Evolutionary conservation across 495 filamentous ascomycete genomes (phyloP).

Genomic region (Penicillium coffeae): DNA sequence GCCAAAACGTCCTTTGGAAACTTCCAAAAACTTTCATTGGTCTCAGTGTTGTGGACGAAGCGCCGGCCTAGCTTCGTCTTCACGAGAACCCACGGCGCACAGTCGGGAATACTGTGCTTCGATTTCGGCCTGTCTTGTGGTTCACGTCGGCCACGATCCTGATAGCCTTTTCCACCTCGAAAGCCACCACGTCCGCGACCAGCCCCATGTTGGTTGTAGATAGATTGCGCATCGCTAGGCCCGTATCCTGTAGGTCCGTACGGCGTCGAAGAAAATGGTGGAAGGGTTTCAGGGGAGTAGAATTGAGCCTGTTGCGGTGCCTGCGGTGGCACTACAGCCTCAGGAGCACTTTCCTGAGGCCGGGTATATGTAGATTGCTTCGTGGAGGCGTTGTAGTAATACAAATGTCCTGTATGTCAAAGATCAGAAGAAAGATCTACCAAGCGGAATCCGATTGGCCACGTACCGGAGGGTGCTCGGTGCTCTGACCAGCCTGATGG

Average conservation of each 20-base stretch:
- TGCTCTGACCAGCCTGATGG: constrained; percentile 88
- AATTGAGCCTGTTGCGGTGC: constrained; percentile 26
- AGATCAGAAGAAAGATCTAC: constrained; percentile 11
- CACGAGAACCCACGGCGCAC: constrained; percentile 87
- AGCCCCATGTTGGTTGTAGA: constrained; percentile 15
- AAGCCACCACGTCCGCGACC: constrained; percentile 34
- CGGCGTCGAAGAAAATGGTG: constrained; percentile 42
- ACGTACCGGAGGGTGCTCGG: constrained; percentile 75
- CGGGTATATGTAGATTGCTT: constrained; percentile 85
- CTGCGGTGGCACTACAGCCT: not conserved
- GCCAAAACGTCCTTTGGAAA: constrained; percentile 80
- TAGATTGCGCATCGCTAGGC: constrained; percentile 10
- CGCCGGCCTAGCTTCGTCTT: constrained; percentile 82
- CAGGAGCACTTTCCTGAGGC: constrained; percentile 35
- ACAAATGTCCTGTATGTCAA: constrained; percentile 62
- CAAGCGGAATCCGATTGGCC: constrained; percentile 5
- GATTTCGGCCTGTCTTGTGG: constrained; percentile 77
- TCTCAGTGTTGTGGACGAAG: constrained; percentile 82
- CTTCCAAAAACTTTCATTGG: constrained; percentile 88
- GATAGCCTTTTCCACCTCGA: constrained; percentile 48
- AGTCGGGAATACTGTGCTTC: constrained; percentile 73
- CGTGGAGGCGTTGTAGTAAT: constrained; percentile 84
- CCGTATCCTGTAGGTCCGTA: constrained; percentile 33
- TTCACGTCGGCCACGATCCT: constrained; percentile 53
- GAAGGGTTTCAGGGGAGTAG: constrained; percentile 33